These are phyloP conservation scores for Ocimum tenuiflorum DNA, from an alignment of 257 asterid species.

Conservation along the genomic window DNA sequence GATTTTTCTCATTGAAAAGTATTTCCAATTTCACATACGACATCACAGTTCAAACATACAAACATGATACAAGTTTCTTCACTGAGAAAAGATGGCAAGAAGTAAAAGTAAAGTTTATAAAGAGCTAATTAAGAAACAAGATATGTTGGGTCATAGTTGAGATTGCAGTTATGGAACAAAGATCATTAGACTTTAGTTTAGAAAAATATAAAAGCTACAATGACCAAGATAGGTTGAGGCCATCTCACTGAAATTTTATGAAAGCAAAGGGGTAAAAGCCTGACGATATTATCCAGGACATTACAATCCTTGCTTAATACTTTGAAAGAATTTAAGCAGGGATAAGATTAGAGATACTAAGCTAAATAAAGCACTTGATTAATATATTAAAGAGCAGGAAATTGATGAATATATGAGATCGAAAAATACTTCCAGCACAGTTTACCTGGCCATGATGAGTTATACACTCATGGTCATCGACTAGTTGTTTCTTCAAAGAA, in stretches of 20 bases:
- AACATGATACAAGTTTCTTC: background rate
- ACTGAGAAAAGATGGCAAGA: background rate
- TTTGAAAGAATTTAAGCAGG: background rate
- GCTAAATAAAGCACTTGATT: background rate
- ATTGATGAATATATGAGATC: background rate
- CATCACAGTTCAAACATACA: background rate
- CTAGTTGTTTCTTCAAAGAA: constrained; percentile 49
- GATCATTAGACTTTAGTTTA: background rate
- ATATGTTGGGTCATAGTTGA: background rate
- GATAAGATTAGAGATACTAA: background rate
- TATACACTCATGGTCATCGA: constrained; percentile 60
- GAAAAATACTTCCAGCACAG: constrained; percentile 10
- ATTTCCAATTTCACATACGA: background rate
- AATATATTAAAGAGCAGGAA: background rate
- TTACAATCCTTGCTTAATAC: background rate
- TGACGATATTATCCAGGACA: background rate
- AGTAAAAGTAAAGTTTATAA: no score
- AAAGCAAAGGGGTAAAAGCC: background rate
- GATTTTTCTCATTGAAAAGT: constrained; percentile 3
- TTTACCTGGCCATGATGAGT: constrained; percentile 60
- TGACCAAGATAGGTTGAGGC: no score
- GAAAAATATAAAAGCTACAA: background rate
- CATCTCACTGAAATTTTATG: no score
- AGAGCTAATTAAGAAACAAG: no score
- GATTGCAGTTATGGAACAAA: background rate